These are phyloP conservation scores for Candida dubliniensis DNA, from an alignment of 1,139 yeast genomes.

Conservation along the genomic window DNA sequence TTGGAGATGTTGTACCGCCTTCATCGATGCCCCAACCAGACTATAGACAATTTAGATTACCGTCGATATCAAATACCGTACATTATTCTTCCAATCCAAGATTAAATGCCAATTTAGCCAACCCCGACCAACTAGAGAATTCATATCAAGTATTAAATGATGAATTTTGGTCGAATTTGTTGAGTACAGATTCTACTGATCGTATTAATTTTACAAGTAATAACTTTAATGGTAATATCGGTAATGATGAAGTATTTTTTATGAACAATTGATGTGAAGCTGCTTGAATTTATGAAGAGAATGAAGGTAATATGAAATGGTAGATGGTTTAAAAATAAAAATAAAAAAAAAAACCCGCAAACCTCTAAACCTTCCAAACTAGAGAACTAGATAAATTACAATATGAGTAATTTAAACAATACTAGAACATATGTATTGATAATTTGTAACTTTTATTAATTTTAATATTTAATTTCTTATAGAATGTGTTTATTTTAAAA, in stretches of 20 bases:
- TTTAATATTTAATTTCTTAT: no score
- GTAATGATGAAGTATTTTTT: conserved; percentile 32
- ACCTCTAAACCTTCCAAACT: no score
- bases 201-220: conserved; percentile 37
- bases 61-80: conserved; percentile 9
- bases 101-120: conserved; percentile 10
- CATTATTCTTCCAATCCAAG: neutral
- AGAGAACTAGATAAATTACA: no score
- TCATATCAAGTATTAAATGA: conserved; percentile 38
- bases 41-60: conserved; percentile 9
- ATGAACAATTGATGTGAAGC: conserved; percentile 15
- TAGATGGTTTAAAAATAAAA: no score
- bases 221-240: conserved; percentile 15
- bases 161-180: conserved; percentile 46
- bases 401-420: no score
- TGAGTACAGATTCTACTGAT: conserved; percentile 34
- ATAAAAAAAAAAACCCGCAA: no score
- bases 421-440: no score
- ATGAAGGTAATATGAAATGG: no score
- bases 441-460: no score
- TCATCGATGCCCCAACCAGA: conserved; percentile 3
- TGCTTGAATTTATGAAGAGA: no score
- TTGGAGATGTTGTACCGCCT: conserved; percentile 3
- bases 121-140: conserved; percentile 28
- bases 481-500: no score